Evolutionary conservation across 768 basidiomycete species (phyloP), one percentile per base, ranked within the genome.

Genomic region (Daedalea quercina): DNA sequence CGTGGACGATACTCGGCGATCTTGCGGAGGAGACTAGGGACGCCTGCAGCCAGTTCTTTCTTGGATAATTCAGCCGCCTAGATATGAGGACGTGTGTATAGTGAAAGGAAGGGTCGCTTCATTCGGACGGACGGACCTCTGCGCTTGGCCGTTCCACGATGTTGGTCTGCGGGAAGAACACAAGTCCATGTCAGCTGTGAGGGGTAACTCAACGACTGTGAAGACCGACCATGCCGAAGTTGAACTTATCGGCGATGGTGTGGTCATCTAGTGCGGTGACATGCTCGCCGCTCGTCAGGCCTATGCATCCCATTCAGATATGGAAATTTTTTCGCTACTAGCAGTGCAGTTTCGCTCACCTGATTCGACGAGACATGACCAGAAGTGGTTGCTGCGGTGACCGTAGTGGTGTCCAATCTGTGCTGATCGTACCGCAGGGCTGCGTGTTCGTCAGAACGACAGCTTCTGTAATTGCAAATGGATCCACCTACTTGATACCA

Each of bases 351-450:
- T 35, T 25, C n/a, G 40, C 17, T 6, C 12, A 23, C 58, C 63
- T 28, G 57, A 81, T 89, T 84, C 43, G 87, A 82, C 41, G 73
- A 94, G 71, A 54, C 86, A 87, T 42, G 68, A 71, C 86, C 87
- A 92, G 66, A 92, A 92, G 57, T 90, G 88, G 60, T 94, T 93
- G 2, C 82, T 83, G 0, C 82, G 83, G 60, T 86, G 80, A 1
- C 82, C 86, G 59, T 82, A 94, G 64, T 93, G 90, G 64, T 89
- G 86, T 0, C 90, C 90, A 2, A 74, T 72, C 52, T 74, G 73
- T 0, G 86, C 83, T 0, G 89, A 90, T 63, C 71, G 76, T 56
- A 76, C 67, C 1, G 88, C 90, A 2, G 86, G 86, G 60, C 50
- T 51, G 12, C 37, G 17, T 3, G 31, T 15, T 40, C 25, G 35